Conservation (phyloP, 169 alveolate genomes). For the Plasmodium inui region DNA sequence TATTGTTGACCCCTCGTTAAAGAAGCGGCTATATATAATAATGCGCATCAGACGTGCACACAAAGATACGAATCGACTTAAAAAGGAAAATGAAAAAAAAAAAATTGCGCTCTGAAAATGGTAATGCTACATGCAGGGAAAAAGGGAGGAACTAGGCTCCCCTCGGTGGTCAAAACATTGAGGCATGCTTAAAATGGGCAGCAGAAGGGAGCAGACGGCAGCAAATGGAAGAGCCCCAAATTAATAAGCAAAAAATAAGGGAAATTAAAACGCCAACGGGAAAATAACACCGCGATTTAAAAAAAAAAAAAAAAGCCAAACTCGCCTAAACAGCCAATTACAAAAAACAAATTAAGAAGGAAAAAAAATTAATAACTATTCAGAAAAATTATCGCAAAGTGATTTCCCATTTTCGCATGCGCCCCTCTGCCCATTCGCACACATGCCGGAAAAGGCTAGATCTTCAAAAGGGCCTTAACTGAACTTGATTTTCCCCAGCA, state of each 20-base stretch:
- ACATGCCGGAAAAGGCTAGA: not conserved
- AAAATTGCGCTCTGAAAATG: not conserved
- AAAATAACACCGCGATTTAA: not conserved
- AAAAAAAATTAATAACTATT: not conserved
- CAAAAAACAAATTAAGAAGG: not conserved
- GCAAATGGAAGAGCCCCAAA: not conserved
- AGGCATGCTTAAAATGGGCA: not conserved
- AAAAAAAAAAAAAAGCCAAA: slow-evolving; percentile 18
- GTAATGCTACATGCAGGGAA: not conserved
- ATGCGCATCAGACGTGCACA: not conserved
- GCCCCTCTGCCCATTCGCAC: not conserved
- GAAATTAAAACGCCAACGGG: not conserved
- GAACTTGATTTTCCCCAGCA: slow-evolving; percentile 71
- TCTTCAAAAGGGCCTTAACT: slow-evolving; percentile 14
- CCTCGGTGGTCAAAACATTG: not conserved
- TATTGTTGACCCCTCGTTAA: not conserved
- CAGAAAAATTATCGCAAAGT: not conserved
- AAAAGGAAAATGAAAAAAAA: not conserved
- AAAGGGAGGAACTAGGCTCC: not conserved
- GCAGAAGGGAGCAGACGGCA: not conserved
- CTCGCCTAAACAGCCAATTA: slow-evolving; percentile 9
- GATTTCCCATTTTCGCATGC: not conserved
- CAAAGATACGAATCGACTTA: not conserved
- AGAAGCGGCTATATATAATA: not conserved
- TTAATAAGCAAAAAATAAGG: not conserved